Evolutionary conservation across 2,329 filamentous ascomycete genomes (phyloP), one percentile per base, ranked within the genome.

Genomic region (Monosporascus sp.): DNA sequence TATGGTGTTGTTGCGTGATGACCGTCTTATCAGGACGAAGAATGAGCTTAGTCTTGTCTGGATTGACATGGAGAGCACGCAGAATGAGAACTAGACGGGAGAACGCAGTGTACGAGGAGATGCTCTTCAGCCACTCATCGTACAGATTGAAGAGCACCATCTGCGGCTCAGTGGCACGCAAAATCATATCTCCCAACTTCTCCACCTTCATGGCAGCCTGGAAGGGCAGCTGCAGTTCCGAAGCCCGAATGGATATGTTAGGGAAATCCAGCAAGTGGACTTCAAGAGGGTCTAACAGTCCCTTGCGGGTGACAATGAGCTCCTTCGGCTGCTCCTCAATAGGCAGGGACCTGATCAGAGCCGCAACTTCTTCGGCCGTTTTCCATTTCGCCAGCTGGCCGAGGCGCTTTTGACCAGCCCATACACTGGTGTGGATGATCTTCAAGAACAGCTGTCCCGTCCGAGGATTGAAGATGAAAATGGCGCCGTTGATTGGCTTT

Each of bases 151-250:
- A 99, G 8, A 99, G 81, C 51, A 99, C 94, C 94, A 99, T 99
- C 74, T 99, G 94, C n/a, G 94, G 94, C 70, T 97, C 94, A 0
- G 94, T 99, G 2, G 94, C 95, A 62, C 92, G 88, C 46, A 99
- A 77, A 65, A 99, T 99, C 93, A 99, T 97, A 74, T 99, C 95
- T 61, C 93, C 95, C 46, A 99, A 82, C 73, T 99, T 99, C 75
- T 99, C 94, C 2, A 99, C 92, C 80, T 99, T 99, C 93, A 99
- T 99, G 1, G 95, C 95, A 52, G 94, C 94, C 73, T 99, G 95
- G 88, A 99, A 99, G 2, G 94, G 94, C 59, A 99, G 78, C 71
- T 99, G 94, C 62, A 99, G 76, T 72, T 99, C 94, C 0, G 94
- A 99, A 11, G 94, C 94, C 62, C 94, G 89, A 63, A 99, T 99